phyloP scores from a whole-genome alignment of 352 stramenopile genomes.

The Phytophthora pseudosyringae region DNA sequence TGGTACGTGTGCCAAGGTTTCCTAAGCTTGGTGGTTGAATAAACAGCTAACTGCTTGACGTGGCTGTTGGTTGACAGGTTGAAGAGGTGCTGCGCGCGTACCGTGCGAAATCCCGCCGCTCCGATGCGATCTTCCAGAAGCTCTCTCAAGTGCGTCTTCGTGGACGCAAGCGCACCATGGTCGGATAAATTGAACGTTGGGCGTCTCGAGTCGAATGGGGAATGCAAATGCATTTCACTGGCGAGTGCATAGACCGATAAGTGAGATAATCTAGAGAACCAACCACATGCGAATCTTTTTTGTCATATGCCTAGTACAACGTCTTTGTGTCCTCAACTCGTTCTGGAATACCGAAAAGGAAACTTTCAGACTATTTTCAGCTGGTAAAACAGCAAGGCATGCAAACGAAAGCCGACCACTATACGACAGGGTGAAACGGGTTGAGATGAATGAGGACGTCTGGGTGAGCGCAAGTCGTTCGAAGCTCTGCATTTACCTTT shows the following conservation, averaged over 20 bases:
- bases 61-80: slow-evolving; percentile 44
- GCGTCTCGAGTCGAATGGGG: neutral
- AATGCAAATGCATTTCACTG: neutral
- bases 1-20: slow-evolving; percentile 46
- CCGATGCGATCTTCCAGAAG: slow-evolving; percentile 86
- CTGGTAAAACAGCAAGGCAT: too few species aligned
- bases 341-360: too few species aligned
- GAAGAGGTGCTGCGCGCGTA: slow-evolving; percentile 88
- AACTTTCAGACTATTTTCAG: too few species aligned
- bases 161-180: slow-evolving; percentile 92
- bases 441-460: neutral
- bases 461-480: neutral
- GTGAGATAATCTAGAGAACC: neutral
- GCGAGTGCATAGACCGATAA: neutral
- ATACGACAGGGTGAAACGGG: too few species aligned
- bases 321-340: too few species aligned
- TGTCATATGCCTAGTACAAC: too few species aligned
- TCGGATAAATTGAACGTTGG: slow-evolving; percentile 65
- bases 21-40: neutral
- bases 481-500: too few species aligned
- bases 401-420: too few species aligned
- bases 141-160: slow-evolving; percentile 88
- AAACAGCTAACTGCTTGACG: slow-evolving; percentile 2
- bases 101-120: slow-evolving; percentile 75
- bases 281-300: too few species aligned